Conservation (phyloP, 2,329 filamentous ascomycete genomes). For the Cadophora luteo-olivacea region DNA sequence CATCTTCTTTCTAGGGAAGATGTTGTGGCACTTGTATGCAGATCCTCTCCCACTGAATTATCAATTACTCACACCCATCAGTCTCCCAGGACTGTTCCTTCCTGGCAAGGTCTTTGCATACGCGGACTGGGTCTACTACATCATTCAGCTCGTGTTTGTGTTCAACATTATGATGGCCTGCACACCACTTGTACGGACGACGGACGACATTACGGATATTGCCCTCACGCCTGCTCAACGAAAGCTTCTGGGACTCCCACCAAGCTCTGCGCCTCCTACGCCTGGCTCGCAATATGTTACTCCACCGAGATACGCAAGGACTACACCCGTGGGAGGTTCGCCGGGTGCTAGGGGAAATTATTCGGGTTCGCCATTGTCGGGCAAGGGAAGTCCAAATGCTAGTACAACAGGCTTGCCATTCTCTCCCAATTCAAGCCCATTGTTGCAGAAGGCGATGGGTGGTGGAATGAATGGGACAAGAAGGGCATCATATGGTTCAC, state of each 20-base stretch:
- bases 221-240: constrained; percentile 90
- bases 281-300: constrained; percentile 79
- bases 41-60: not conserved
- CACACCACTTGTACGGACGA: constrained; percentile 72
- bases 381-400: constrained; percentile 57
- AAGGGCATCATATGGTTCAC: constrained; percentile 68
- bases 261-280: constrained; percentile 66
- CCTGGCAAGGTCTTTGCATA: constrained; percentile 36
- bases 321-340: constrained; percentile 63
- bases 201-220: constrained; percentile 86
- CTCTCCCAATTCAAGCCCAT: constrained; percentile 58
- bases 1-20: constrained; percentile 53
- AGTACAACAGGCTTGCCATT: constrained; percentile 54
- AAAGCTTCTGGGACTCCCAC: constrained; percentile 79
- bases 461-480: constrained; percentile 53
- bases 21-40: constrained; percentile 41
- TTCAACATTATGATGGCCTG: constrained; percentile 76
- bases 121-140: constrained; percentile 48
- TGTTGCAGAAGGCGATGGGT: constrained; percentile 73
- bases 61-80: constrained; percentile 28
- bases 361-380: constrained; percentile 63
- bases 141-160: constrained; percentile 62
- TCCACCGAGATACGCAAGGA: constrained; percentile 84
- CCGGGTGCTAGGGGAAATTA: constrained; percentile 58
- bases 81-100: constrained; percentile 41